These are phyloP conservation scores for Naematelia encephala DNA, from an alignment of 768 basidiomycete species.

Conservation along the genomic window DNA sequence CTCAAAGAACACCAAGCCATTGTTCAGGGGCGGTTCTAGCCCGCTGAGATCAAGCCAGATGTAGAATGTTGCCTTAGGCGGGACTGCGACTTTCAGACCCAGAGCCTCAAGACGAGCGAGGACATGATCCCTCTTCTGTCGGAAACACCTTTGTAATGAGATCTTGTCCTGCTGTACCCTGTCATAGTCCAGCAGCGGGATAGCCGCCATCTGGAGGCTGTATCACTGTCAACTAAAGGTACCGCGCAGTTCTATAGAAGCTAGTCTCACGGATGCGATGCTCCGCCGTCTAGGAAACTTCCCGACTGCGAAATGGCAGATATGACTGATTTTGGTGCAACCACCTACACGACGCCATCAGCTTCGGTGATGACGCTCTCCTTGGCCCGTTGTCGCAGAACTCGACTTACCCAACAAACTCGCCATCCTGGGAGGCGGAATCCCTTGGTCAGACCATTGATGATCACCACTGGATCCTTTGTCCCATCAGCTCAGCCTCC, in stretches of 20 bases:
- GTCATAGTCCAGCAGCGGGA: conserved; percentile 72
- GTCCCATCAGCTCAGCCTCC: neutral
- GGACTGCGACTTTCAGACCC: conserved; percentile 65
- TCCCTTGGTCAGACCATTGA: conserved; percentile 91
- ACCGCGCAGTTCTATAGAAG: neutral
- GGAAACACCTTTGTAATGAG: conserved; percentile 86
- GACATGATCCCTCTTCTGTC: conserved; percentile 84
- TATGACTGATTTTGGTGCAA: conserved; percentile 83
- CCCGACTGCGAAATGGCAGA: conserved; percentile 88
- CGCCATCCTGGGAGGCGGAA: conserved; percentile 94
- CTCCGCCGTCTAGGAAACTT: conserved; percentile 92
- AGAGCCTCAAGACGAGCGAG: conserved; percentile 74
- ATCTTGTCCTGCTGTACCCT: conserved; percentile 70
- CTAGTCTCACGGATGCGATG: conserved; percentile 75
- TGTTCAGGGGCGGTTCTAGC: conserved; percentile 77
- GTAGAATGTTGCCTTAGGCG: conserved; percentile 75
- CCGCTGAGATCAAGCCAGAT: conserved; percentile 85
- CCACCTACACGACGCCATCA: conserved; percentile 47
- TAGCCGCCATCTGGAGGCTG: conserved; percentile 77
- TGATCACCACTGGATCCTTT: conserved; percentile 76
- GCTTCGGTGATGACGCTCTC: conserved; percentile 5
- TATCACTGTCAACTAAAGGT: conserved; percentile 35
- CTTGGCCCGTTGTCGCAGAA: too few species aligned
- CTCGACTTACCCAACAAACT: conserved; percentile 62
- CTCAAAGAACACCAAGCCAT: conserved; percentile 91